Evolutionary conservation across 345 rosid species (phyloP).

Genomic region (Brassica incana): DNA sequence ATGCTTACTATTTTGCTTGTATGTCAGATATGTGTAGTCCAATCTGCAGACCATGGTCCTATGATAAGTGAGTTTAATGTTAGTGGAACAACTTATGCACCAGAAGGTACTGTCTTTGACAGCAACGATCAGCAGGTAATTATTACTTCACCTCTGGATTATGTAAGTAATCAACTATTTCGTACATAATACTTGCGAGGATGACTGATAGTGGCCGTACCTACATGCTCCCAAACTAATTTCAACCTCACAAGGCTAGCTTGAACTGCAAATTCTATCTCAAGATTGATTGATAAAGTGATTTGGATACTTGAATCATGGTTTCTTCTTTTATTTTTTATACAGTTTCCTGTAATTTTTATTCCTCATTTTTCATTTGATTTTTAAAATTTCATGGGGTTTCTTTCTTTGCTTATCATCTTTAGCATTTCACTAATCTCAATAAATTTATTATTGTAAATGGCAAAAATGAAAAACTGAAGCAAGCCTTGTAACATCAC

Average conservation of each 20-base stretch:
- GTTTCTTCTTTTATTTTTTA: slow-evolving; percentile 8
- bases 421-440: slow-evolving; percentile 10
- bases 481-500: slow-evolving; percentile 17
- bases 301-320: slow-evolving; percentile 9
- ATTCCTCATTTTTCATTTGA: slow-evolving; percentile 9
- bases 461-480: neutral
- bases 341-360: neutral
- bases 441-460: slow-evolving; percentile 1
- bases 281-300: slow-evolving; percentile 4
- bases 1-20: slow-evolving; percentile 24
- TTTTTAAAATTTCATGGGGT: neutral
- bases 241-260: slow-evolving; percentile 3
- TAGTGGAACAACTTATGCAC: slow-evolving; percentile 95
- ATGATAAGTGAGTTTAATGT: slow-evolving; percentile 69
- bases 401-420: slow-evolving; percentile 7
- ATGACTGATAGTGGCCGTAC: slow-evolving; percentile 11
- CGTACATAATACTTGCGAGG: neutral
- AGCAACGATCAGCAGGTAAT: slow-evolving; percentile 69
- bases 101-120: slow-evolving; percentile 84
- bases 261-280: slow-evolving; percentile 4
- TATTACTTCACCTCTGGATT: slow-evolving; percentile 18
- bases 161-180: slow-evolving; percentile 11
- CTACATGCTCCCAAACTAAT: neutral
- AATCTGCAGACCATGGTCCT: slow-evolving; percentile 69
- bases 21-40: slow-evolving; percentile 80